Conservation (phyloP, 805 yeast species). For the Jamesozyma gamospora region DNA sequence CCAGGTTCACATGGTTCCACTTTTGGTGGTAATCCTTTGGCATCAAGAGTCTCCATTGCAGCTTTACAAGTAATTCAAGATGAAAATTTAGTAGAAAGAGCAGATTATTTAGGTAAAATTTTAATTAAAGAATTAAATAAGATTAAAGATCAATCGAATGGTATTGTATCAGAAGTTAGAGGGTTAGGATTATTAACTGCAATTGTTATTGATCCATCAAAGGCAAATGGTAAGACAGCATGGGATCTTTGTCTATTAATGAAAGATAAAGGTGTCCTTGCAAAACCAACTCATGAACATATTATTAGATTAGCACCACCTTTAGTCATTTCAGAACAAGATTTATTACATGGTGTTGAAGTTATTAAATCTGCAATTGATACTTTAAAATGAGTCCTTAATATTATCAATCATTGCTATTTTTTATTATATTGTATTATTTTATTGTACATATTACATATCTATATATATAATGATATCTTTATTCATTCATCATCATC, state of each 20-base stretch:
- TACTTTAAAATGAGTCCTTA: neutral
- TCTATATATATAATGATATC: neutral
- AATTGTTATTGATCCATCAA: constrained; percentile 75
- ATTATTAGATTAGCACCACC: constrained; percentile 96
- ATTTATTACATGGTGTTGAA: constrained; percentile 69
- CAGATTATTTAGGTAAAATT: constrained; percentile 58
- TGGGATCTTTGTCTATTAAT: constrained; percentile 91
- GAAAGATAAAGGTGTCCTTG: constrained; percentile 82
- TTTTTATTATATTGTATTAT: neutral
- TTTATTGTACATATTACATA: too few species aligned
- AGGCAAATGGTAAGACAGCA: constrained; percentile 82
- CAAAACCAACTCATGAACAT: constrained; percentile 94
- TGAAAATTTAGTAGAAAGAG: constrained; percentile 75
- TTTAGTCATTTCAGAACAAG: constrained; percentile 79
- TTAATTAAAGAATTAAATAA: constrained; percentile 50
- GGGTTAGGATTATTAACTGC: constrained; percentile 87
- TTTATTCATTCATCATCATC: constrained; percentile 12
- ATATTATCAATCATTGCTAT: constrained; percentile 28
- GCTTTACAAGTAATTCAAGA: constrained; percentile 85
- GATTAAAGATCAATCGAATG: constrained; percentile 42
- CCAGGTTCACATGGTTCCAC: constrained; percentile 98
- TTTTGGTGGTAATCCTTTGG: constrained; percentile 94
- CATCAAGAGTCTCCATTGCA: constrained; percentile 86
- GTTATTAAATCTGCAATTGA: constrained; percentile 40
- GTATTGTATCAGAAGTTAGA: constrained; percentile 53